A percentile compares a stretch with the other conserved stretches of the same genome.
Evolutionary conservation across 2,329 filamentous ascomycete genomes (phyloP).

Genomic region (Emergomyces africanus): DNA sequence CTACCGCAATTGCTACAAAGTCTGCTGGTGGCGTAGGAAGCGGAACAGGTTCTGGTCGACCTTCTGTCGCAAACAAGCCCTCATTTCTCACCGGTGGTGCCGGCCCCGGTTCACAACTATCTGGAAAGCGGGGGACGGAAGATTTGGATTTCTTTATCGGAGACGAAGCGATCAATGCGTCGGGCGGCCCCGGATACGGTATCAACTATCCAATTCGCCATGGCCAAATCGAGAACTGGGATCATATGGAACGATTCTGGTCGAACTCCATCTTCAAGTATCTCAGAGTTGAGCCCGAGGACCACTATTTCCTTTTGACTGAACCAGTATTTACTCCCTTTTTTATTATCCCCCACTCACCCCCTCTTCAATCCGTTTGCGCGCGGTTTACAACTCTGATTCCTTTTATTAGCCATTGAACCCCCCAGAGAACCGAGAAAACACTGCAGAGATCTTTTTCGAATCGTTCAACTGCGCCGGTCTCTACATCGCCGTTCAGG

Average conservation of each 20-base stretch:
- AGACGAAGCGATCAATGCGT: slow-evolving; percentile 79
- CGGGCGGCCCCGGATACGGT: slow-evolving; percentile 81
- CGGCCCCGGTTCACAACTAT: slow-evolving; percentile 69
- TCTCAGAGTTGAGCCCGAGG: slow-evolving; percentile 91
- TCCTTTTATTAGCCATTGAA: slow-evolving; percentile 61
- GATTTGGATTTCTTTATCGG: slow-evolving; percentile 98
- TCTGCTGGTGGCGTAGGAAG: slow-evolving; percentile 54
- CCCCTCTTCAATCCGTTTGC: neutral
- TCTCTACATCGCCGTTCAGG: slow-evolving; percentile 97
- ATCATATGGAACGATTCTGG: slow-evolving; percentile 99
- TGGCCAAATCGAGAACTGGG: slow-evolving; percentile 99
- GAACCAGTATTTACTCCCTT: slow-evolving; percentile 58
- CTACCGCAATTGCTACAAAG: slow-evolving; percentile 96
- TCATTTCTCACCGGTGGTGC: slow-evolving; percentile 88
- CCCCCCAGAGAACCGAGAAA: slow-evolving; percentile 96
- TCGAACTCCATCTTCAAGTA: slow-evolving; percentile 99
- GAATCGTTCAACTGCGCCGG: slow-evolving; percentile 99
- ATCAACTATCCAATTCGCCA: slow-evolving; percentile 96
- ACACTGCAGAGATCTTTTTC: slow-evolving; percentile 99
- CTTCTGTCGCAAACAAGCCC: slow-evolving; percentile 85
- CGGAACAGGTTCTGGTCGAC: slow-evolving; percentile 73
- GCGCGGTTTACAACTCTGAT: neutral
- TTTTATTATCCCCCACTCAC: neutral
- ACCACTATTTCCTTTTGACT: slow-evolving; percentile 96
- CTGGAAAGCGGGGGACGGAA: slow-evolving; percentile 87